These are phyloP conservation scores for Melaleuca alternifolia DNA, from an alignment of 345 rosid genomes.

Conservation along the genomic window DNA sequence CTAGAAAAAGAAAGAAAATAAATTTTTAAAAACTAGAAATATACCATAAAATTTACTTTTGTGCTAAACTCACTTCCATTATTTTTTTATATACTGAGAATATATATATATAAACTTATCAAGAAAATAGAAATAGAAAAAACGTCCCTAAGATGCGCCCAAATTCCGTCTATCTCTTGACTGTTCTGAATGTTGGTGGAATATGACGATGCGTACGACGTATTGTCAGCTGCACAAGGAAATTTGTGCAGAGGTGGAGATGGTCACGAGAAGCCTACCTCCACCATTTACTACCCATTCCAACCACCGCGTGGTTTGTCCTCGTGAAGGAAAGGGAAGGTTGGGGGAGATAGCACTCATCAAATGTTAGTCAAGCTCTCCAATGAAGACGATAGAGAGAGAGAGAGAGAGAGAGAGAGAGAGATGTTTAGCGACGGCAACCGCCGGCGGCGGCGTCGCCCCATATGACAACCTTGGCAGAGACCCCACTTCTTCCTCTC, in stretches of 20 bases:
- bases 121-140: no score
- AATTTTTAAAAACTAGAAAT: no score
- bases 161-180: background rate
- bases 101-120: no score
- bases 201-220: fast-evolving
- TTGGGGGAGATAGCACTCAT: background rate
- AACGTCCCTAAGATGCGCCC: no score
- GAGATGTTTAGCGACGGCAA: no score
- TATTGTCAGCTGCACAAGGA: background rate
- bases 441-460: no score
- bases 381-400: background rate
- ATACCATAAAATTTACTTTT: no score
- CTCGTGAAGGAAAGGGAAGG: background rate
- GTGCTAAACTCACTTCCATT: no score
- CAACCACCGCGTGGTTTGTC: background rate
- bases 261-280: background rate
- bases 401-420: background rate
- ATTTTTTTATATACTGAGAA: no score
- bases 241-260: background rate
- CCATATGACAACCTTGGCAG: no score
- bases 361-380: background rate
- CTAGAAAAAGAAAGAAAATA: no score
- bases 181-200: background rate
- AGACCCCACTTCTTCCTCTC: no score
- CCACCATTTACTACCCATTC: background rate